Evolutionary conservation across 306 rosid species (phyloP), one percentile per base, ranked within the genome.

Genomic region (Albizia julibrissin): DNA sequence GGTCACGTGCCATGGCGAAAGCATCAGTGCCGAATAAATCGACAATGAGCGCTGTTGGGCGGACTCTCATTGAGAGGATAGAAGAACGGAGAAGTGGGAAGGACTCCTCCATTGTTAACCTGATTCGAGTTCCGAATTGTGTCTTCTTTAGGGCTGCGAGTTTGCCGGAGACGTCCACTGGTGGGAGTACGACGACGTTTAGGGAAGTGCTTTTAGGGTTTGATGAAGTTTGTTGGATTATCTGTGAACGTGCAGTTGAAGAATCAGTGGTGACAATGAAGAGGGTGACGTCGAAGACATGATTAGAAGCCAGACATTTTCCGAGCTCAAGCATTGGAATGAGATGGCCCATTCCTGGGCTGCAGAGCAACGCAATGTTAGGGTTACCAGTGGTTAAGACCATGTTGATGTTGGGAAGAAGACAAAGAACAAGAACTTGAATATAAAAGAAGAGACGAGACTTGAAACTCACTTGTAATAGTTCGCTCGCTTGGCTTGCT

Each of bases 11-110:
- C 18, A 87, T 49, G 14, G 66, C 54, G 15, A 87, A 46, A 44
- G 84, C 58, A 5, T 69, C 77, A 2, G 86, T 77, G 27, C 90
- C 76, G n/a, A 84, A 87, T 12, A 75, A 15, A 72, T 87, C 90
- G 4, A 84, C 87, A 47, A 87, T 21, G 14, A 87, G 82, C 5
- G 77, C 52, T 1, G 79, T 33, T 1, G 86, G 86, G 14, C 31
- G 37, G 7, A n/a, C 22, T 2, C 4, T 12, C 69, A 64, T 64
- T 31, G 69, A 64, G n/a, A 64, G 69, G 6, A 64, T 64, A 29
- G 40, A 18, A 64, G 69, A 29, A 31, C 69, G 69, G 2, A 64
- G 69, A 64, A 64, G 40, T 64, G 40, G 69, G 4, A 64, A 10
- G 29, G 69, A 29, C 3, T 14, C 69, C 69, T 29, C 69, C 69